Conservation (phyloP, 2,329 filamentous ascomycete species). For the Penicillium sp. region DNA sequence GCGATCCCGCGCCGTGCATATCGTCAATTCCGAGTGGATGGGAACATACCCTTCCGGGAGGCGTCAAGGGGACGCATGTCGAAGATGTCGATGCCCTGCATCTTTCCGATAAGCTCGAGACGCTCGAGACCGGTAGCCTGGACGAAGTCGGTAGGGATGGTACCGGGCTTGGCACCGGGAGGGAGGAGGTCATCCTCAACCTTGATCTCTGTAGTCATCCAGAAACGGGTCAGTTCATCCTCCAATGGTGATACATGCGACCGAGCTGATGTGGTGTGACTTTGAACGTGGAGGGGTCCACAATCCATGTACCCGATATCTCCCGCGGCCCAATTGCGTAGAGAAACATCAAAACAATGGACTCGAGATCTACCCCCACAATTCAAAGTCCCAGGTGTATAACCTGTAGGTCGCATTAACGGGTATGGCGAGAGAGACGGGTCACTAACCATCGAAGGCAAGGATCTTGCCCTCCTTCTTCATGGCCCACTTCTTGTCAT, state of each 20-base stretch:
- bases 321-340: slow-evolving; percentile 12
- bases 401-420: slow-evolving; percentile 15
- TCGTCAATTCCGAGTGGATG: background rate
- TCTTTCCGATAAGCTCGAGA: slow-evolving; percentile 98
- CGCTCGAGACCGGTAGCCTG: slow-evolving; percentile 97
- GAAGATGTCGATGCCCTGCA: slow-evolving; percentile 97
- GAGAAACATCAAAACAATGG: background rate
- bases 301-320: slow-evolving; percentile 12
- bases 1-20: background rate
- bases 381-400: slow-evolving; percentile 8
- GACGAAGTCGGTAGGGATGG: slow-evolving; percentile 89
- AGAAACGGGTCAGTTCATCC: slow-evolving; percentile 20
- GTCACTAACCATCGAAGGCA: slow-evolving; percentile 45
- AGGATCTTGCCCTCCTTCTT: slow-evolving; percentile 46
- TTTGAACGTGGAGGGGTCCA: slow-evolving; percentile 9
- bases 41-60: slow-evolving; percentile 71
- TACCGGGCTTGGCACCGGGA: slow-evolving; percentile 77
- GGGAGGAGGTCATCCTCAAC: slow-evolving; percentile 76
- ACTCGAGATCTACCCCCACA: background rate
- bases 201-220: slow-evolving; percentile 69
- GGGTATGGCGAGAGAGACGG: background rate
- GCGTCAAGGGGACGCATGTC: slow-evolving; percentile 96
- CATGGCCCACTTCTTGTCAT: slow-evolving; percentile 41
- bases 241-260: background rate
- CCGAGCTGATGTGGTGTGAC: background rate